phyloP scores from a whole-genome alignment of 1,284 basidiomycete genomes.

The Tranzscheliella williamsii region DNA sequence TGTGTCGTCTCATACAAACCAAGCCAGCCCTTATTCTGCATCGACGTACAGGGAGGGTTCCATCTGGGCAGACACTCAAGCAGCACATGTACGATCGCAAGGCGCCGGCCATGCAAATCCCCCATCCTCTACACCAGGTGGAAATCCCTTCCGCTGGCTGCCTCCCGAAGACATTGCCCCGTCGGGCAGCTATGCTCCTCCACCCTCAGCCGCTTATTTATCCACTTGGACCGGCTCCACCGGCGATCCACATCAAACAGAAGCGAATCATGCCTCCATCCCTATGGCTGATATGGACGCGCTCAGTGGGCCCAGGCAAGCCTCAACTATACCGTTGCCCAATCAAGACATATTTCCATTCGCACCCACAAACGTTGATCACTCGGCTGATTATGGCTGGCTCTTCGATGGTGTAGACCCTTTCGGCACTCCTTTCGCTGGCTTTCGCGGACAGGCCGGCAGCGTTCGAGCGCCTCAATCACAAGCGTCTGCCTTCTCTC shows the following conservation, averaged over 20 bases:
- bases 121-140: too few species aligned
- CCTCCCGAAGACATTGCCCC: constrained; percentile 4
- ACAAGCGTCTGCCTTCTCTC: constrained; percentile 31
- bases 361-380: constrained; percentile 30
- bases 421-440: constrained; percentile 24
- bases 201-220: constrained; percentile 27
- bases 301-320: constrained; percentile 1
- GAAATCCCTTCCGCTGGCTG: constrained; percentile 18
- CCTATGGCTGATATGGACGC: constrained; percentile 20
- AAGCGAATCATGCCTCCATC: constrained; percentile 3
- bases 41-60: constrained; percentile 9
- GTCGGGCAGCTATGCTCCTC: constrained; percentile 33
- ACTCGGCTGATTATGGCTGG: constrained; percentile 46
- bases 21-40: constrained; percentile 1
- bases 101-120: too few species aligned
- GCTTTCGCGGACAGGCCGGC: constrained; percentile 12
- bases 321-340: constrained; percentile 13
- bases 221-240: constrained; percentile 15
- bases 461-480: constrained; percentile 22
- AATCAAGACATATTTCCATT: constrained; percentile 43
- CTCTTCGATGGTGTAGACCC: constrained; percentile 46
- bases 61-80: constrained; percentile 5
- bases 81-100: too few species aligned
- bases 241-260: constrained; percentile 1
- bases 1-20: too few species aligned